phyloP scores from a whole-genome alignment of 257 asterid genomes.

The Nyctanthes arbortristis region DNA sequence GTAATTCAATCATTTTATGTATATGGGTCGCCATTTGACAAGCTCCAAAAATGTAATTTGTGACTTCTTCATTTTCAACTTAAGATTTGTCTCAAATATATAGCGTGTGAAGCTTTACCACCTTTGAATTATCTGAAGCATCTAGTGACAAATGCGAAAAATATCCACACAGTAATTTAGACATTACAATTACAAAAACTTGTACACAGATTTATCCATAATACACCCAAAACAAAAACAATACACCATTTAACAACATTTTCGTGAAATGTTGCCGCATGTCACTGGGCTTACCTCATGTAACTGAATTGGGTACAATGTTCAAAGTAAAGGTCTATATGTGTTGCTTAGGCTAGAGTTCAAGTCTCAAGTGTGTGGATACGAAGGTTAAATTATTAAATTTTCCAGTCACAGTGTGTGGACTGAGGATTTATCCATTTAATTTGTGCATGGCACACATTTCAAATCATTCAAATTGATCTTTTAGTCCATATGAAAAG shows the following conservation, averaged over 20 bases:
- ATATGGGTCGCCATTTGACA: not conserved
- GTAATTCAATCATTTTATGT: not conserved
- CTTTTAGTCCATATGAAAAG: not conserved
- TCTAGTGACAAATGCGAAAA: too few relatives aligned
- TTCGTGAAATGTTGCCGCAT: not conserved
- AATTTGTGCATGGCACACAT: not conserved
- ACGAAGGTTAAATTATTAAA: not conserved
- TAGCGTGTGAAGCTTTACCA: not conserved
- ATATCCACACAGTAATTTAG: not conserved
- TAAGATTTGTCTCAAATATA: not conserved
- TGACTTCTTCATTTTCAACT: not conserved
- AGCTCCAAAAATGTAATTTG: not conserved
- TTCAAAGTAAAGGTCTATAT: not conserved
- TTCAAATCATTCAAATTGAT: too few relatives aligned
- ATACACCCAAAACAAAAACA: not conserved
- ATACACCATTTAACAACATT: not conserved
- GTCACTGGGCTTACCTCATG: not conserved
- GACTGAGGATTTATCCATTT: too few relatives aligned
- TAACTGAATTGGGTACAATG: not conserved
- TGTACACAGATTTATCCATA: not conserved
- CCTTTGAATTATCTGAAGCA: not conserved
- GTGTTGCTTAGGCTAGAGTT: not conserved
- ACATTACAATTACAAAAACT: not conserved
- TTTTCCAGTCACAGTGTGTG: too few relatives aligned
- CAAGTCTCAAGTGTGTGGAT: not conserved